phyloP scores from a whole-genome alignment of 371 early-diverging fungal genomes.

The Rhizopus sp. region DNA sequence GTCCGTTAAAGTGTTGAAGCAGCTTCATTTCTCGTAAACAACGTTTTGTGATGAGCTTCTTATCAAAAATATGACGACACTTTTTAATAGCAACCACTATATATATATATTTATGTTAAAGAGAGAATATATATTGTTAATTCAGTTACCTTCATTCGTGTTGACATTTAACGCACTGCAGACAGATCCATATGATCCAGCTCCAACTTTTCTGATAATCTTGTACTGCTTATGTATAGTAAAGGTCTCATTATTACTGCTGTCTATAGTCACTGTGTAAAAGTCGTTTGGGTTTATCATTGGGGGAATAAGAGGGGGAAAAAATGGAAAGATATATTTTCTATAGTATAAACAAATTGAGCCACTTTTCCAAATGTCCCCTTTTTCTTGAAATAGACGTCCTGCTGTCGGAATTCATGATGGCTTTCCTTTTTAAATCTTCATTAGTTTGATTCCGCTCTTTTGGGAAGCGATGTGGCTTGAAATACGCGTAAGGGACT shows the following conservation, averaged over 20 bases:
- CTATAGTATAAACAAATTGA: not conserved
- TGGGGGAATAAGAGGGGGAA: not conserved
- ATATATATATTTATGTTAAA: slow-evolving; percentile 1
- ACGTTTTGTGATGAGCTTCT: slow-evolving; percentile 70
- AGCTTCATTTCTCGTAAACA: slow-evolving; percentile 76
- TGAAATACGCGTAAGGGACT: no score
- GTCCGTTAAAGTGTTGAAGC: slow-evolving; percentile 77
- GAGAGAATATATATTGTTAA: not conserved
- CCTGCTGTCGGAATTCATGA: no score
- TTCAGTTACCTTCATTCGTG: slow-evolving; percentile 34
- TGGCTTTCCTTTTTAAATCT: no score
- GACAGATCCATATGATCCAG: slow-evolving; percentile 92
- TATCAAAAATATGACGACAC: slow-evolving; percentile 70
- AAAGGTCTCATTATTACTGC: slow-evolving; percentile 49
- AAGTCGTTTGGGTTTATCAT: slow-evolving; percentile 25
- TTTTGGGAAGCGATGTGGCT: no score
- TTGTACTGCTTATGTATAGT: slow-evolving; percentile 69
- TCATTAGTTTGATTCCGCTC: no score
- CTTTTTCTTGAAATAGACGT: no score
- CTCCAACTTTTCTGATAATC: slow-evolving; percentile 83
- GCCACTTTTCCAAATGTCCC: not conserved
- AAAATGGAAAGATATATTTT: slow-evolving; percentile 6
- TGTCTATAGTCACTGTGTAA: slow-evolving; percentile 39
- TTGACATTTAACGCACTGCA: slow-evolving; percentile 56
- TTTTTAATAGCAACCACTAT: slow-evolving; percentile 79